These are phyloP conservation scores for Crotalaria pallida DNA, from an alignment of 306 rosid species.

Conservation along the genomic window DNA sequence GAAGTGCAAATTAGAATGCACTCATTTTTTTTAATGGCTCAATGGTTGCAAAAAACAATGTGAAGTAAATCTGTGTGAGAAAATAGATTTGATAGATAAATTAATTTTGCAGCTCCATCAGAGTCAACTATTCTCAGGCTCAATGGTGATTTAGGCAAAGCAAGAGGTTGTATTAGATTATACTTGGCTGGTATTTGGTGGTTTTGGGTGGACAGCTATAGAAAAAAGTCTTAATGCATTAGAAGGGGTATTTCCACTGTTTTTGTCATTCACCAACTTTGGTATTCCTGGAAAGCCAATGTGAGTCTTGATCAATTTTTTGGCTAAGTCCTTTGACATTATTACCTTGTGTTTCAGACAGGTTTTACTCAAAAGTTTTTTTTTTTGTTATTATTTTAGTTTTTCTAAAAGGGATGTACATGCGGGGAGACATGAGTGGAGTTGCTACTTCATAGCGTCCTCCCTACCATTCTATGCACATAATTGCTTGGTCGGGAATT, in stretches of 20 bases:
- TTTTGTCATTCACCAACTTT: background rate
- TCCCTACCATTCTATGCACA: no score
- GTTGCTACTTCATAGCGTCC: background rate
- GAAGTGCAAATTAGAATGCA: background rate
- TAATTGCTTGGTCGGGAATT: background rate
- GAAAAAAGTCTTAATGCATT: background rate
- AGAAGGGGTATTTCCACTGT: background rate
- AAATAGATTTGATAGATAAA: background rate
- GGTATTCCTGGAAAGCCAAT: background rate
- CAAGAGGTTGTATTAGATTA: background rate
- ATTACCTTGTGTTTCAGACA: no score
- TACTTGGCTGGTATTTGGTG: background rate
- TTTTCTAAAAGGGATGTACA: background rate
- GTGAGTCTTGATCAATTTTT: background rate
- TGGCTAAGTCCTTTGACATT: background rate
- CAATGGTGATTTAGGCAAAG: background rate
- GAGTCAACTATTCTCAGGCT: background rate
- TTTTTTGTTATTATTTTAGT: background rate
- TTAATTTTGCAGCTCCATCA: background rate
- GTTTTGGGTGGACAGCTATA: background rate
- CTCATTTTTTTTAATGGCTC: background rate
- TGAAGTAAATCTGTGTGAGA: background rate
- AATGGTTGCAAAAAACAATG: background rate
- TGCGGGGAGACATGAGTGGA: background rate
- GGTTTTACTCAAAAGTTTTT: no score